phyloP scores from a whole-genome alignment of 1,284 basidiomycete species.

The Somion occarium region DNA sequence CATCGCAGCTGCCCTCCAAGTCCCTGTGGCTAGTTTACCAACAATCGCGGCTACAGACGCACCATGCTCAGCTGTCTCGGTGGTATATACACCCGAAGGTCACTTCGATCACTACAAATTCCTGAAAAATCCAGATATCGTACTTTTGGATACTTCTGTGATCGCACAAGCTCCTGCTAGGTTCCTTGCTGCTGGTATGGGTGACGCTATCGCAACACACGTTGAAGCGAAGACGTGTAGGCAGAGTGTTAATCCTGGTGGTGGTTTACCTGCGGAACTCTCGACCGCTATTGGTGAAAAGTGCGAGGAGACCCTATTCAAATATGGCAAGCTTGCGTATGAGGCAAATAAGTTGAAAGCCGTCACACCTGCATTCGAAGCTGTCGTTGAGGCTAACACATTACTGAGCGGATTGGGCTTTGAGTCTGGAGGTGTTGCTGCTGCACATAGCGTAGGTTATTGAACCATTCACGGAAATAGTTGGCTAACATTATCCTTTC shows the following conservation, averaged over 20 bases:
- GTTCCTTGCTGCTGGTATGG: slow-evolving; percentile 31
- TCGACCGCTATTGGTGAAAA: slow-evolving; percentile 29
- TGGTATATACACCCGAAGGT: slow-evolving; percentile 28
- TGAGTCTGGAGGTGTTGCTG: slow-evolving; percentile 30
- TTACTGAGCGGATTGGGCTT: slow-evolving; percentile 30
- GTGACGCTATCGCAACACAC: slow-evolving; percentile 32
- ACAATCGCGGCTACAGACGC: slow-evolving; percentile 32
- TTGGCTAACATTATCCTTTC: neutral
- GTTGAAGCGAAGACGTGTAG: slow-evolving; percentile 26
- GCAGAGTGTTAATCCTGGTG: slow-evolving; percentile 28
- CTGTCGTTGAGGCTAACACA: slow-evolving; percentile 32
- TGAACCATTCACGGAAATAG: neutral
- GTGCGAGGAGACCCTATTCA: slow-evolving; percentile 33
- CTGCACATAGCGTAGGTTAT: slow-evolving; percentile 28
- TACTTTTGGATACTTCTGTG: slow-evolving; percentile 31
- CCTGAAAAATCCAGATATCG: slow-evolving; percentile 27
- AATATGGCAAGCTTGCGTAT: slow-evolving; percentile 30
- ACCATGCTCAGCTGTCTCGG: slow-evolving; percentile 31
- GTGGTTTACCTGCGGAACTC: slow-evolving; percentile 27
- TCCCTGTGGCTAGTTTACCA: slow-evolving; percentile 28
- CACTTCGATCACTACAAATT: slow-evolving; percentile 31
- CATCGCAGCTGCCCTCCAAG: slow-evolving; percentile 25
- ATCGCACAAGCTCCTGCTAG: slow-evolving; percentile 27
- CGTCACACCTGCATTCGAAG: slow-evolving; percentile 30
- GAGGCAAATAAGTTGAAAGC: slow-evolving; percentile 30